phyloP scores from a whole-genome alignment of 2,329 filamentous ascomycete species.

The Colletotrichum incanum region DNA sequence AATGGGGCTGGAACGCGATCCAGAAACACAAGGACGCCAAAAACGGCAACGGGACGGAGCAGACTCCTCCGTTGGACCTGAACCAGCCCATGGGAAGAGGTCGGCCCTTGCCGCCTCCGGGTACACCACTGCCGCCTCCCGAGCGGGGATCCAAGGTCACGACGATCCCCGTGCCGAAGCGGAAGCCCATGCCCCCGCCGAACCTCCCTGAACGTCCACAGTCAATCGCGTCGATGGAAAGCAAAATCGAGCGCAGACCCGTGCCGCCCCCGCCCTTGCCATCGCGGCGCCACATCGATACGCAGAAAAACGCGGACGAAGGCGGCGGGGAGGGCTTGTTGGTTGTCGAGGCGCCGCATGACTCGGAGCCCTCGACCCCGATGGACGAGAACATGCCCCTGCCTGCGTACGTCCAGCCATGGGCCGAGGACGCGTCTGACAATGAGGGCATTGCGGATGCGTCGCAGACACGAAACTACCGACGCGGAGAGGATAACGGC shows the following conservation, averaged over 20 bases:
- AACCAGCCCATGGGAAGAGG: slow-evolving; percentile 85
- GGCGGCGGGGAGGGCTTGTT: slow-evolving; percentile 67
- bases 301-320: slow-evolving; percentile 52
- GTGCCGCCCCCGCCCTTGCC: slow-evolving; percentile 66
- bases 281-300: slow-evolving; percentile 57
- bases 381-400: slow-evolving; percentile 50
- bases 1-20: slow-evolving; percentile 73
- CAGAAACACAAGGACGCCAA: slow-evolving; percentile 65
- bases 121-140: slow-evolving; percentile 81
- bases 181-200: slow-evolving; percentile 72
- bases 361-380: slow-evolving; percentile 73
- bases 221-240: slow-evolving; percentile 31
- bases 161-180: slow-evolving; percentile 71
- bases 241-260: slow-evolving; percentile 48
- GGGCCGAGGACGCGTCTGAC: slow-evolving; percentile 29
- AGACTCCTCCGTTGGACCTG: slow-evolving; percentile 58
- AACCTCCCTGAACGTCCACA: slow-evolving; percentile 41
- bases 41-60: slow-evolving; percentile 43
- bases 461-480: background rate
- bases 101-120: slow-evolving; percentile 85
- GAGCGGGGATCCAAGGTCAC: slow-evolving; percentile 73
- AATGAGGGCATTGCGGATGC: slow-evolving; percentile 8
- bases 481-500: background rate
- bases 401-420: slow-evolving; percentile 34
- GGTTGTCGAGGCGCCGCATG: slow-evolving; percentile 76